These are phyloP conservation scores for Cytospora leucostoma DNA, from an alignment of 2,329 filamentous ascomycete species.

Conservation along the genomic window DNA sequence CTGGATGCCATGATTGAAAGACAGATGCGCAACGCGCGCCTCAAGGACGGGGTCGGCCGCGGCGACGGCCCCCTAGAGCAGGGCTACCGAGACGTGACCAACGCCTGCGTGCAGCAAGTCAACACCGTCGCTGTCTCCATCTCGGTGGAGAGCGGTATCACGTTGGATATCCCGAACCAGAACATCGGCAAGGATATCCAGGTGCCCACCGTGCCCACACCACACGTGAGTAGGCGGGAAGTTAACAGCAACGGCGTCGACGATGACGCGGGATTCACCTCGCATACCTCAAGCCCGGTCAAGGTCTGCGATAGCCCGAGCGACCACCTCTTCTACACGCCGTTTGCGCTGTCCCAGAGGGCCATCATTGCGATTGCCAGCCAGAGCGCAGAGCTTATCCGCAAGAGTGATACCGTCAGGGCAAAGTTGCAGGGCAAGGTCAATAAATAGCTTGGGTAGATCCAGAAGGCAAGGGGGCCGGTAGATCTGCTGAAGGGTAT, in stretches of 20 bases:
- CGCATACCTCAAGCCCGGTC: constrained; percentile 24
- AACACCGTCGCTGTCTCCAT: constrained; percentile 5
- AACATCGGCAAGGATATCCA: constrained; percentile 26
- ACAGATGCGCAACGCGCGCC: constrained; percentile 46
- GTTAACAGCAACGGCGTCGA: constrained; percentile 9
- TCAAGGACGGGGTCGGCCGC: constrained; percentile 47
- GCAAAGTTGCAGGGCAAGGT: constrained; percentile 9
- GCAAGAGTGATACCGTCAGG: constrained; percentile 25
- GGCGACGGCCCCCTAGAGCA: constrained; percentile 40
- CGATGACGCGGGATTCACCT: not conserved
- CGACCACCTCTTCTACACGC: constrained; percentile 54
- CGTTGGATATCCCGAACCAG: constrained; percentile 31
- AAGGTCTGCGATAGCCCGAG: constrained; percentile 46
- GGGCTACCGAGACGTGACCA: constrained; percentile 46
- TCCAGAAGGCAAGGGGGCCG: not conserved
- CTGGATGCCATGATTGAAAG: constrained; percentile 49
- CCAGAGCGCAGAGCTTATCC: constrained; percentile 24
- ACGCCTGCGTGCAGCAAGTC: constrained; percentile 42
- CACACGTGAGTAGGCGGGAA: not conserved
- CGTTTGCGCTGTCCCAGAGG: constrained; percentile 46
- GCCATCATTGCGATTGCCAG: constrained; percentile 35
- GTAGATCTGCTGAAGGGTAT: not conserved
- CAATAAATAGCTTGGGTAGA: not conserved
- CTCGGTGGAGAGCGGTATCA: constrained; percentile 28
- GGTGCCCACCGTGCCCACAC: constrained; percentile 27